Percentiles rank a stretch among this genome's conserved stretches.
These are phyloP conservation scores for Sugiyamaella japonica DNA, from an alignment of 1,139 yeast genomes.

Conservation along the genomic window DNA sequence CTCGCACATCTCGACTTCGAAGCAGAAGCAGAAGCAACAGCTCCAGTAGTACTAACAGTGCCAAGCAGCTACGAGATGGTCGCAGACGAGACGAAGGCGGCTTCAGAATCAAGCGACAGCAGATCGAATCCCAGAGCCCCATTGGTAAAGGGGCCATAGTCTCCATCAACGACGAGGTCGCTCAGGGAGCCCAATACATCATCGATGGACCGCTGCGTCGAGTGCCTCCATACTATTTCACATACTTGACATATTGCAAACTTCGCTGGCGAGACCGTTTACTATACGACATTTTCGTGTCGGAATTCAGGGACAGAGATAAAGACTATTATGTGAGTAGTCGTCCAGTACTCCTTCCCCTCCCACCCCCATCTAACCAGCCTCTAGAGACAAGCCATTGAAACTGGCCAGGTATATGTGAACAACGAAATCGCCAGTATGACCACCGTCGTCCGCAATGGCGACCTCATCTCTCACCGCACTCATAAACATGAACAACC, in stretches of 20 bases:
- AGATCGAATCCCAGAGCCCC: conserved; percentile 26
- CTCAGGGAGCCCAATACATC: conserved; percentile 43
- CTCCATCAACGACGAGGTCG: conserved; percentile 38
- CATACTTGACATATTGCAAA: conserved; percentile 89
- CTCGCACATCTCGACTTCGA: conserved; percentile 4
- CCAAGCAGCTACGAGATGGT: conserved; percentile 9
- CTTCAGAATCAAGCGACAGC: conserved; percentile 34
- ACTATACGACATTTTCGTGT: conserved; percentile 72
- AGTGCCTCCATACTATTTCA: conserved; percentile 82
- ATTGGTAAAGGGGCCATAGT: conserved; percentile 23
- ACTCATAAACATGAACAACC: conserved; percentile 92
- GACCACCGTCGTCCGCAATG: conserved; percentile 71
- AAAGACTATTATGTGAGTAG: conserved; percentile 56
- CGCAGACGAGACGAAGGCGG: conserved; percentile 31
- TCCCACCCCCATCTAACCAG: neutral
- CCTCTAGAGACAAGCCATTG: conserved; percentile 53
- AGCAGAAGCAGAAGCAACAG: conserved; percentile 13
- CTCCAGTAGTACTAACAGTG: conserved; percentile 11
- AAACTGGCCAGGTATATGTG: conserved; percentile 68
- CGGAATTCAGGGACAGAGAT: conserved; percentile 82
- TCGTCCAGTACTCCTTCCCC: neutral
- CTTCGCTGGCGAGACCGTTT: conserved; percentile 85
- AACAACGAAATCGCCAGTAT: conserved; percentile 64
- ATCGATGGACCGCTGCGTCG: conserved; percentile 53
- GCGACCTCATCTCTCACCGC: conserved; percentile 80